Conservation (phyloP, 78 protist species). For the Parvularia atlantis region DNA sequence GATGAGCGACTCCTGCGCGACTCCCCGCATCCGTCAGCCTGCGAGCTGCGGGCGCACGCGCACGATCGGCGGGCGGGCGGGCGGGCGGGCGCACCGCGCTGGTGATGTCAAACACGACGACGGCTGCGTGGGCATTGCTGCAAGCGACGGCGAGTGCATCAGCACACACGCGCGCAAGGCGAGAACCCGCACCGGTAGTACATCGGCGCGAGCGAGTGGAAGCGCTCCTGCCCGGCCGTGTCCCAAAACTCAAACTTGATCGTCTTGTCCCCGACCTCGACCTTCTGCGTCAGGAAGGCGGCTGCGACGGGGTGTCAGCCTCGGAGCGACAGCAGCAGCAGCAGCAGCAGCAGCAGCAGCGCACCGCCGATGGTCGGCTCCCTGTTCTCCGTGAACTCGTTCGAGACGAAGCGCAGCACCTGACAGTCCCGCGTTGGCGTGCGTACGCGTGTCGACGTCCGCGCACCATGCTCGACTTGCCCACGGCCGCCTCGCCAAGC, state of each 20-base stretch:
- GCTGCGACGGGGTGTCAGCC: constrained; percentile 33
- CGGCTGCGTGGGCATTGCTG: constrained; percentile 92
- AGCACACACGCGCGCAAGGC: no score
- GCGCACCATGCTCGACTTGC: constrained; percentile 45
- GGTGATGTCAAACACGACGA: constrained; percentile 86
- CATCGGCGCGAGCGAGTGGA: constrained; percentile 91
- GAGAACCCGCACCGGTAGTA: constrained; percentile 90
- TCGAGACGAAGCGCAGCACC: constrained; percentile 86
- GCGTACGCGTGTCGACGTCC: no score
- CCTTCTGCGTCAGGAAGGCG: constrained; percentile 91
- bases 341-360: background rate
- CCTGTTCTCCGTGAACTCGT: constrained; percentile 88
- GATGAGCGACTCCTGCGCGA: constrained; percentile 45
- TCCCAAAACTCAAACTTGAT: constrained; percentile 95
- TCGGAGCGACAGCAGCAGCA: no score
- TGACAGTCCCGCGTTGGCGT: background rate
- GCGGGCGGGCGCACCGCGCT: constrained; percentile 55
- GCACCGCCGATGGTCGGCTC: constrained; percentile 92
- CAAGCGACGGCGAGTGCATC: no score
- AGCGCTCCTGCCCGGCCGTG: constrained; percentile 71
- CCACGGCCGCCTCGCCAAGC: constrained; percentile 67
- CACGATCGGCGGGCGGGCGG: no score
- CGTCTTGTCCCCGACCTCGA: constrained; percentile 70
- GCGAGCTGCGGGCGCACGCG: no score
- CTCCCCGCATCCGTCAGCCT: constrained; percentile 13